phyloP scores from a whole-genome alignment of 2,329 filamentous ascomycete genomes.

The Uncinocarpus reesii region DNA sequence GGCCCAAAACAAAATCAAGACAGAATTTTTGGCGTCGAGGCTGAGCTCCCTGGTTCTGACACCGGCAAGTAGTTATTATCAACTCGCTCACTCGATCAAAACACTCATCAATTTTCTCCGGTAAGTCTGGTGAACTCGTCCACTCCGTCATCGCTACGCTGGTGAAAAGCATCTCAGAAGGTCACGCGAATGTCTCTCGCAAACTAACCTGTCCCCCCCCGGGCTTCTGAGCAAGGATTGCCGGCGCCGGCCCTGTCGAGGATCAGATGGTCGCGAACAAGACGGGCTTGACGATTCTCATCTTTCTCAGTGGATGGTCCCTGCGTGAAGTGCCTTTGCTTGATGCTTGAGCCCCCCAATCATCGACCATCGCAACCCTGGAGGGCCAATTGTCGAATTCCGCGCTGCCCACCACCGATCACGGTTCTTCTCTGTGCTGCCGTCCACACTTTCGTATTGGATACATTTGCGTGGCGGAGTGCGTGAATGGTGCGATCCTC shows the following conservation, averaged over 20 bases:
- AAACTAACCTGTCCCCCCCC: too few species aligned
- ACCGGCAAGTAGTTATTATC: too few species aligned
- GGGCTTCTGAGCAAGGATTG: too few species aligned
- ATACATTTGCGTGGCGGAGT: slow-evolving; percentile 3
- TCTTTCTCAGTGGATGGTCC: slow-evolving; percentile 12
- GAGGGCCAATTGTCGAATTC: background rate
- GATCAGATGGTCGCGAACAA: slow-evolving; percentile 1
- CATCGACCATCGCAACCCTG: slow-evolving; percentile 1
- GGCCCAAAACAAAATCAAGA: background rate
- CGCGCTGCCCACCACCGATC: slow-evolving; percentile 3
- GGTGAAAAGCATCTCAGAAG: too few species aligned
- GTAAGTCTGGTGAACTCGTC: too few species aligned
- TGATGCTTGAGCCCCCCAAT: slow-evolving; percentile 2
- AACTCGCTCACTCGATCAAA: too few species aligned
- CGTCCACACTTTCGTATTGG: slow-evolving; percentile 3
- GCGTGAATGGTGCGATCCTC: background rate
- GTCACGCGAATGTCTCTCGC: too few species aligned
- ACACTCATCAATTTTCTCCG: too few species aligned
- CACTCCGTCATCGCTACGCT: too few species aligned
- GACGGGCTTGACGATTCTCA: slow-evolving; percentile 2
- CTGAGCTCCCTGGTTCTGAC: too few species aligned
- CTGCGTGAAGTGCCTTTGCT: slow-evolving; percentile 5
- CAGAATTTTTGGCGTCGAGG: background rate
- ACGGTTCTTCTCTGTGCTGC: background rate
- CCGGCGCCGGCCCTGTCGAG: background rate